Conservation (phyloP, 352 stramenopile species). For the Pythium phragmiticola region DNA sequence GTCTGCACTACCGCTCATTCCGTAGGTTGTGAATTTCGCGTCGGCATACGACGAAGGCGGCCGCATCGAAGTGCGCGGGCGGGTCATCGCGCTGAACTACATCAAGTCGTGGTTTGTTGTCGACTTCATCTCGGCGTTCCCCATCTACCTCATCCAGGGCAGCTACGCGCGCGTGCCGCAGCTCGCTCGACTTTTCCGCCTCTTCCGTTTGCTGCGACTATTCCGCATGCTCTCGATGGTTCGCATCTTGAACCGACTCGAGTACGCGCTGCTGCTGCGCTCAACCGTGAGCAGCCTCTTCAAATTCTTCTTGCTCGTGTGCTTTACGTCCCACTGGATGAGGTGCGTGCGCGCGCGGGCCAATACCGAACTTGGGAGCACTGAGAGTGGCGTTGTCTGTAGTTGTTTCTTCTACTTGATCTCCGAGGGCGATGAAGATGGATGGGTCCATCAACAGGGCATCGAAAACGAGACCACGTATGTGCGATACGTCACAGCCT, state of each 20-base stretch:
- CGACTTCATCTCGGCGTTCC: constrained; percentile 75
- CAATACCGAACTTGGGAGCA: background rate
- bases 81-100: constrained; percentile 53
- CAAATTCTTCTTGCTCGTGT: constrained; percentile 81
- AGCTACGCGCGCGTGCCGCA: constrained; percentile 62
- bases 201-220: constrained; percentile 63
- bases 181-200: constrained; percentile 54
- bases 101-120: constrained; percentile 71
- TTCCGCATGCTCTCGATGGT: constrained; percentile 73
- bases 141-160: constrained; percentile 65
- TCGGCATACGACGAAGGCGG: constrained; percentile 66
- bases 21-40: constrained; percentile 61
- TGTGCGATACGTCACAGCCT: constrained; percentile 58
- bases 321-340: constrained; percentile 79
- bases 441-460: constrained; percentile 42
- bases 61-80: constrained; percentile 47
- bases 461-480: constrained; percentile 43
- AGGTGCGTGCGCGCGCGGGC: constrained; percentile 29
- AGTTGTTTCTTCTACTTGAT: constrained; percentile 70
- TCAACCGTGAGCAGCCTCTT: constrained; percentile 77
- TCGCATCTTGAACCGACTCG: constrained; percentile 66
- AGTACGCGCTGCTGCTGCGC: constrained; percentile 68
- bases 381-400: background rate
- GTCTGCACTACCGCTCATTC: constrained; percentile 11
- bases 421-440: constrained; percentile 41